Percentiles rank a stretch among this genome's conserved stretches.
Conservation (phyloP, 495 filamentous ascomycete species). For the Penicillium verhagenii region DNA sequence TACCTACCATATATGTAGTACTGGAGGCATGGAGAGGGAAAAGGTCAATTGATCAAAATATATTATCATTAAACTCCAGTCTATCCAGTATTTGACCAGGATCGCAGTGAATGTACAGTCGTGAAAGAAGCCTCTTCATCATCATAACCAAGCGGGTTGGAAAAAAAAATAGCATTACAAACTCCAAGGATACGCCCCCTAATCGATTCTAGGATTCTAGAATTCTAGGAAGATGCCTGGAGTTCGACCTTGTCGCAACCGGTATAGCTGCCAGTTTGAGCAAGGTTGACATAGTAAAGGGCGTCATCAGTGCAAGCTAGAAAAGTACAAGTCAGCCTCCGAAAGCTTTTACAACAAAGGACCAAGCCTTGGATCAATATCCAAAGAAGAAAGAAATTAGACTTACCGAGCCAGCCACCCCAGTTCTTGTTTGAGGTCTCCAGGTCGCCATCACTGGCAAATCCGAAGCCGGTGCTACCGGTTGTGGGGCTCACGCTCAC, state of each 20-base stretch:
- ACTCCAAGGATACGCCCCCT: neutral
- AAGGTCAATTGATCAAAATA: no score
- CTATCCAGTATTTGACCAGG: neutral
- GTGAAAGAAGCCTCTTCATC: neutral
- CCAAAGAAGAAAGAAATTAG: neutral
- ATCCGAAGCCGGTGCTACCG: slow-evolving; percentile 23
- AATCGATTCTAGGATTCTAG: neutral
- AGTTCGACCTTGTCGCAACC: neutral
- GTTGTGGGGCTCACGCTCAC: slow-evolving; percentile 27
- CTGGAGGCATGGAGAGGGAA: no score
- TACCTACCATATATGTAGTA: no score
- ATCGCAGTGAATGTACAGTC: slow-evolving; percentile 3
- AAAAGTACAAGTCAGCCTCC: neutral
- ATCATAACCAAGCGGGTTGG: neutral
- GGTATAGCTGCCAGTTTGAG: neutral
- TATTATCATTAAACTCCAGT: slow-evolving; percentile 3
- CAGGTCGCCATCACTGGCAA: slow-evolving; percentile 25
- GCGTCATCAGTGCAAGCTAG: slow-evolving; percentile 1
- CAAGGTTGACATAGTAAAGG: slow-evolving; percentile 2
- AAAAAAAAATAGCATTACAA: neutral
- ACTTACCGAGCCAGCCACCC: slow-evolving; percentile 42
- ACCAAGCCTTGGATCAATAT: neutral
- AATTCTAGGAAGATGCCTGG: neutral
- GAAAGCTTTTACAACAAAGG: no score
- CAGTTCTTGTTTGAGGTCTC: slow-evolving; percentile 20